phyloP scores from a whole-genome alignment of 108 stramenopile species.

The Nitzschia palea region DNA sequence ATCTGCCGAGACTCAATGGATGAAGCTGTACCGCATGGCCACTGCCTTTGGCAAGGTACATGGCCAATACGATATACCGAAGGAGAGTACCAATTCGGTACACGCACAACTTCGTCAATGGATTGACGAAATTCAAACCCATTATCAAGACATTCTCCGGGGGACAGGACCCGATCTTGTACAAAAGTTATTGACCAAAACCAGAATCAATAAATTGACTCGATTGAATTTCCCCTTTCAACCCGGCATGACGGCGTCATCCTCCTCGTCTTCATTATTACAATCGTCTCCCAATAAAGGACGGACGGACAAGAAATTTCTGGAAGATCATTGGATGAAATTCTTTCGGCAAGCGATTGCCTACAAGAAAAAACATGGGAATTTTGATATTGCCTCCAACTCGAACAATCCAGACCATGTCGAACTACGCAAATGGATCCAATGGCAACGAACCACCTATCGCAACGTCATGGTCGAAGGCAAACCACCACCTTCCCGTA shows the following conservation, averaged over 20 bases:
- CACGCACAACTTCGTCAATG: too few species aligned
- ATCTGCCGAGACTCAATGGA: too few species aligned
- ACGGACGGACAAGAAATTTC: background rate
- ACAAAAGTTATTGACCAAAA: too few species aligned
- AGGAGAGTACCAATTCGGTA: too few species aligned
- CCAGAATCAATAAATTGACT: too few species aligned
- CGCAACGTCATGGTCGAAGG: background rate
- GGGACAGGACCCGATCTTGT: too few species aligned
- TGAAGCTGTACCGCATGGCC: too few species aligned
- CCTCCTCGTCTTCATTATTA: background rate
- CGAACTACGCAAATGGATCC: constrained; percentile 1
- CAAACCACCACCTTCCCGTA: background rate
- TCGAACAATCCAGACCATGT: background rate
- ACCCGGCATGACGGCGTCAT: background rate
- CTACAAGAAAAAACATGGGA: background rate
- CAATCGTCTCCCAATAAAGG: background rate
- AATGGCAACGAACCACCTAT: background rate
- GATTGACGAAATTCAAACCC: too few species aligned
- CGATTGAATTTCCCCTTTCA: too few species aligned
- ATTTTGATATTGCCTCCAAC: background rate
- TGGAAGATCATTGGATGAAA: background rate
- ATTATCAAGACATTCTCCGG: too few species aligned
- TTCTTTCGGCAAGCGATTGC: background rate
- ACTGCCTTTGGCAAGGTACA: too few species aligned
- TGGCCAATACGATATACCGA: too few species aligned